phyloP scores from a whole-genome alignment of 257 asterid species.

The Ophiorrhiza pumila region DNA sequence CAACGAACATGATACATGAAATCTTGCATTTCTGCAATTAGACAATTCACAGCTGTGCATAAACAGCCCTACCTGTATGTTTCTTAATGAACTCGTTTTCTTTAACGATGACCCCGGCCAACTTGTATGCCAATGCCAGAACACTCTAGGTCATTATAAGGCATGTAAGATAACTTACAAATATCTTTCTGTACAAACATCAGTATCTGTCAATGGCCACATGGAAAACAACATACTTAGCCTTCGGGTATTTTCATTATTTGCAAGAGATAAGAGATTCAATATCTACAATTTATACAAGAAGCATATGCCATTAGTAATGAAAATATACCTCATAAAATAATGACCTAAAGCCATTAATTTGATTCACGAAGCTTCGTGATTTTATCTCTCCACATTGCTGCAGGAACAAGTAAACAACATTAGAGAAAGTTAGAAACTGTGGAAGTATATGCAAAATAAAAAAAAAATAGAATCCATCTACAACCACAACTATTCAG shows the following conservation, averaged over 20 bases:
- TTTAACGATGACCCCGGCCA: background rate
- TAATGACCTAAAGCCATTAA: slow-evolving; percentile 12
- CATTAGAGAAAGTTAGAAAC: background rate
- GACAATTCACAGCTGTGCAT: slow-evolving; percentile 8
- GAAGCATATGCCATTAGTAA: background rate
- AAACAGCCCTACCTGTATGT: background rate
- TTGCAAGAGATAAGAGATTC: background rate
- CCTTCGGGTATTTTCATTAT: background rate
- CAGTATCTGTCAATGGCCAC: slow-evolving; percentile 11
- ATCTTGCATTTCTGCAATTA: background rate
- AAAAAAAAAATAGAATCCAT: background rate
- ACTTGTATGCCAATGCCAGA: background rate
- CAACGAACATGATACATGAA: background rate
- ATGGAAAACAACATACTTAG: background rate
- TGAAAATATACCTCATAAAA: background rate
- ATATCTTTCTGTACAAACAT: slow-evolving; percentile 15
- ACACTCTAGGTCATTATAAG: background rate
- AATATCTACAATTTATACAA: background rate
- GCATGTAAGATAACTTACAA: slow-evolving; percentile 10
- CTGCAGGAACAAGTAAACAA: slow-evolving; percentile 21
- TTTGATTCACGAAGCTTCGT: slow-evolving; percentile 30
- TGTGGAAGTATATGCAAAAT: background rate
- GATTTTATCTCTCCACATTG: slow-evolving; percentile 39
- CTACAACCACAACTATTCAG: background rate
- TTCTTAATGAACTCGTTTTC: slow-evolving; percentile 1